phyloP scores from a whole-genome alignment of 345 rosid genomes.

The Aquilaria yunnanensis region DNA sequence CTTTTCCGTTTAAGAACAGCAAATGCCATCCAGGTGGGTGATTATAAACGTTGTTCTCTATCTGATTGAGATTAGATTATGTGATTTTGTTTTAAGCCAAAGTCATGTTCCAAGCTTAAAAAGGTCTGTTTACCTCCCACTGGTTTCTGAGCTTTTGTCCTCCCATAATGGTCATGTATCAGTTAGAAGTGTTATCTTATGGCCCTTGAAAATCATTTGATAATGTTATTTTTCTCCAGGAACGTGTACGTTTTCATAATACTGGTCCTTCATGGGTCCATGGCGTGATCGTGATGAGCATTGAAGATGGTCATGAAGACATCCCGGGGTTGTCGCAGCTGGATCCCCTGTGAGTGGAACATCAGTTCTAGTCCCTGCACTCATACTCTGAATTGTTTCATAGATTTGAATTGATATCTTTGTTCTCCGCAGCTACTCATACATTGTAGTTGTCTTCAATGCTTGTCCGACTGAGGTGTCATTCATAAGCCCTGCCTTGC shows the following conservation, averaged over 20 bases:
- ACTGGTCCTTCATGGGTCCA: slow-evolving; percentile 65
- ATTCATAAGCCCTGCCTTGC: slow-evolving; percentile 35
- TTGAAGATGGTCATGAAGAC: slow-evolving; percentile 75
- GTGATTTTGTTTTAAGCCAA: neutral
- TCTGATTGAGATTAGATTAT: no score
- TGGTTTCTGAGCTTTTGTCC: no score
- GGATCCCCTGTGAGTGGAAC: slow-evolving; percentile 57
- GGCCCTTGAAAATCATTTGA: no score
- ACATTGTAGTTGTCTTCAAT: slow-evolving; percentile 66
- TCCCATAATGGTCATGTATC: no score
- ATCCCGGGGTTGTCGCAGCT: slow-evolving; percentile 54
- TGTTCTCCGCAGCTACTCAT: slow-evolving; percentile 45
- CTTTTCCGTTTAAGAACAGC: slow-evolving; percentile 77
- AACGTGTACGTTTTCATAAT: slow-evolving; percentile 68
- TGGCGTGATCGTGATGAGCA: slow-evolving; percentile 80
- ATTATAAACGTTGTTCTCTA: no score
- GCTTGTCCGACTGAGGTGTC: slow-evolving; percentile 55
- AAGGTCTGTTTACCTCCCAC: no score
- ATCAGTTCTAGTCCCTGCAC: neutral
- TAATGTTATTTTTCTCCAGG: slow-evolving; percentile 23
- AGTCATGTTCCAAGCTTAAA: no score
- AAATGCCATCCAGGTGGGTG: slow-evolving; percentile 72
- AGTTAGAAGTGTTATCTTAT: no score
- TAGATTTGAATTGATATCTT: slow-evolving; percentile 6
- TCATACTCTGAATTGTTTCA: neutral